A percentile compares a stretch with the other conserved stretches of the same genome.
phyloP scores from a whole-genome alignment of 1,139 yeast species.

The Sugiyamaella japonica region DNA sequence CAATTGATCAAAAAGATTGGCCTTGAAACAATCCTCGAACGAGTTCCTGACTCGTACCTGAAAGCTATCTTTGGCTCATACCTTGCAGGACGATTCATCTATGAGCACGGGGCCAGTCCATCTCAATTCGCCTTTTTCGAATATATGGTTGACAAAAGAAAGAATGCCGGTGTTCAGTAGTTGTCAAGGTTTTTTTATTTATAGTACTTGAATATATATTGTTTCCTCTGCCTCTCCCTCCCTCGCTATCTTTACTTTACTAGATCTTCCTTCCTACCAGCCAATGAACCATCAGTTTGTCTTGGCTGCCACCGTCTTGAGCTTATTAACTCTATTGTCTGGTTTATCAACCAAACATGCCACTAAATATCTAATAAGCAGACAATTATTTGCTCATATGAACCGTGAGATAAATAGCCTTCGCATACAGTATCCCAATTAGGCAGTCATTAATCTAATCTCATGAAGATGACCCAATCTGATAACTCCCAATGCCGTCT shows the following conservation, averaged over 20 bases:
- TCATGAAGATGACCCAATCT: background rate
- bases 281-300: background rate
- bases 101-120: slow-evolving; percentile 78
- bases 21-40: slow-evolving; percentile 63
- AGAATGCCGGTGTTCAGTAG: slow-evolving; percentile 7
- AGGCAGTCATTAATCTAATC: slow-evolving; percentile 7
- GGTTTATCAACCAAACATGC: background rate
- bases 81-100: slow-evolving; percentile 86
- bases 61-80: slow-evolving; percentile 89
- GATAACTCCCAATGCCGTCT: slow-evolving; percentile 6
- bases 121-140: slow-evolving; percentile 84
- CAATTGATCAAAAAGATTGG: slow-evolving; percentile 72
- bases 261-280: background rate
- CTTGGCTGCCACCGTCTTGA: background rate
- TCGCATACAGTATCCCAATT: slow-evolving; percentile 8
- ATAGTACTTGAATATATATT: background rate
- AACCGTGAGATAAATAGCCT: background rate
- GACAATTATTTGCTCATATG: slow-evolving; percentile 1
- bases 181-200: background rate
- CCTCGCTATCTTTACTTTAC: background rate
- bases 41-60: slow-evolving; percentile 87
- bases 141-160: slow-evolving; percentile 48
- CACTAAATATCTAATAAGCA: background rate
- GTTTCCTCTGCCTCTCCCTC: background rate
- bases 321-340: background rate